Evolutionary conservation across 2,329 filamentous ascomycete species (phyloP), one percentile per base, ranked within the genome.

Genomic region (Ampelomyces quisqualis): DNA sequence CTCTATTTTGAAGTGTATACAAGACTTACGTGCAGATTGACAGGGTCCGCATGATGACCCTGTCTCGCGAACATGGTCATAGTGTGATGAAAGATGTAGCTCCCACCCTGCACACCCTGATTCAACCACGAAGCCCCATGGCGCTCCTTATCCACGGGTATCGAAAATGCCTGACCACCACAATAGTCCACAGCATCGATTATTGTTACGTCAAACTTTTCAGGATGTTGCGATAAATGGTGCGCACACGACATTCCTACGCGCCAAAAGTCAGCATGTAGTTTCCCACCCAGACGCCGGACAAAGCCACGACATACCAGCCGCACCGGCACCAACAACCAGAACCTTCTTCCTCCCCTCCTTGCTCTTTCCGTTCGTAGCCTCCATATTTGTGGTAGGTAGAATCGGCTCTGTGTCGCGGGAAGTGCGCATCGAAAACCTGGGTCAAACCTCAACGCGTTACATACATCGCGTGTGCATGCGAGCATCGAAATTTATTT

Each of bases 31-130:
- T 84, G 80, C 5, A 84, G 71, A 47, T 78, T 73, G 27, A 84
- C 77, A 1, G 76, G 75, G 57, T 81, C 73, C 3, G 80, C 73
- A 36, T 77, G 72, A 52, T 77, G 73, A 9, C 76, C 76, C 49
- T 82, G 76, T 34, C 76, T 70, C 4, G 74, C 70, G 55, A 84
- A 84, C 74, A 82, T 82, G 37, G 78, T 79, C 71, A 84, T 78
- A 0, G 81, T 84, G 55, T 85, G 81, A 57, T 84, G 80, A 66
- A 85, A 85, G 49, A 84, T 84, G 68, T 82, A 75, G 23, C 74
- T 77, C 11, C 81, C 81, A 20, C 81, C 81, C 55, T 85, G 81
- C 1, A 85, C 80, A 36, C 79, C 79, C 47, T 82, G 77, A 43
- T 82, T 82, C 38, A 82, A 66, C 79, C 77, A 81, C 52, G 70